Percentiles rank a stretch among this genome's conserved stretches.
Conservation (phyloP, 306 rosid genomes). For the Gastrolobium bilobum region DNA sequence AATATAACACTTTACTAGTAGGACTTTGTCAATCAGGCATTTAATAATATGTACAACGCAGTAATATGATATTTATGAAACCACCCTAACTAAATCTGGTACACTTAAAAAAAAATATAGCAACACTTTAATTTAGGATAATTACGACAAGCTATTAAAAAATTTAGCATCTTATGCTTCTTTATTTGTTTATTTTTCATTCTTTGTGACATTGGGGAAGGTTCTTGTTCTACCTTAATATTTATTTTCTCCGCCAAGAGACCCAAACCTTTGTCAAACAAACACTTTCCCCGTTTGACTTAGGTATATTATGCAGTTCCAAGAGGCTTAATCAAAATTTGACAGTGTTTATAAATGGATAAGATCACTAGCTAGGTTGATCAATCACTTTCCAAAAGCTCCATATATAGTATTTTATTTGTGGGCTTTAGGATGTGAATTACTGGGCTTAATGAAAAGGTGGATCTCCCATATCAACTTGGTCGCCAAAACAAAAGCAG, state of each 20-base stretch:
- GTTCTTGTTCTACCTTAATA: not conserved
- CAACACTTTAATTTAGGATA: slow-evolving; percentile 12
- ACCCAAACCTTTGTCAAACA: slow-evolving; percentile 22
- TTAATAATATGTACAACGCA: too few species aligned
- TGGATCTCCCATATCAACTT: not conserved
- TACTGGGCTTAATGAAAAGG: slow-evolving; percentile 44
- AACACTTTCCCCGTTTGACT: slow-evolving; percentile 38
- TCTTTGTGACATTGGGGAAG: not conserved
- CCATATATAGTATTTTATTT: not conserved
- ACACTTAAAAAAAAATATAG: not conserved
- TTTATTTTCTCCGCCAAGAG: not conserved
- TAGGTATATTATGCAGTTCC: not conserved
- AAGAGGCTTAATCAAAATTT: slow-evolving; percentile 41
- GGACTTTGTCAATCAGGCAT: too few species aligned
- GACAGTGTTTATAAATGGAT: slow-evolving; percentile 44
- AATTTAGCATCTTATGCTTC: not conserved
- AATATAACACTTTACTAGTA: too few species aligned
- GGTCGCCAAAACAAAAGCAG: slow-evolving; percentile 4
- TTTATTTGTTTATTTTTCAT: not conserved
- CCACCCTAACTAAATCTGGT: not conserved
- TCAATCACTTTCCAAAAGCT: slow-evolving; percentile 29
- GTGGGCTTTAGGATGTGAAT: slow-evolving; percentile 10
- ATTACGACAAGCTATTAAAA: not conserved
- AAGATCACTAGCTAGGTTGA: slow-evolving; percentile 18
- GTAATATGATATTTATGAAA: too few species aligned